Percentiles rank a stretch among this genome's conserved stretches.
Evolutionary conservation across 176 grass and related monocot genomes (phyloP).

Genomic region (Echinochloa phyllopogon): DNA sequence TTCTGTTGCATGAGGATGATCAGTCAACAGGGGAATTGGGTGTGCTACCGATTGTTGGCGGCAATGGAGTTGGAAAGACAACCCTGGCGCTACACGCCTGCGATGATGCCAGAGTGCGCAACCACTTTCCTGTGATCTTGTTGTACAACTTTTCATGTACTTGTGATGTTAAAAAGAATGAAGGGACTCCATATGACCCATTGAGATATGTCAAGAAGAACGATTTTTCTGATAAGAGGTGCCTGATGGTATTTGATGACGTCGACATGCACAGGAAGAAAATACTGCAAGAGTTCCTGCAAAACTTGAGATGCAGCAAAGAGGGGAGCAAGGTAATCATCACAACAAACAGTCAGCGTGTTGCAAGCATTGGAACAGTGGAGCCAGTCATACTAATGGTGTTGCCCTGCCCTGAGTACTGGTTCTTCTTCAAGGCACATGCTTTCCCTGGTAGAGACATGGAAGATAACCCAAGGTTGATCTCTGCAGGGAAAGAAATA

Average conservation of each 20-base stretch:
- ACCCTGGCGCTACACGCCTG: constrained; percentile 12
- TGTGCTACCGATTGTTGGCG: neutral
- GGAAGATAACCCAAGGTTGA: neutral
- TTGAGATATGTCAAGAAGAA: neutral
- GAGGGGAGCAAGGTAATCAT: constrained; percentile 34
- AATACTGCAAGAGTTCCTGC: neutral
- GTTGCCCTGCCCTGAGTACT: neutral
- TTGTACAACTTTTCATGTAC: neutral
- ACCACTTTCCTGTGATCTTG: neutral
- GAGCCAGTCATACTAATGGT: neutral
- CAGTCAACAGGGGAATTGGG: neutral
- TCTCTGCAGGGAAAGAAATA: neutral
- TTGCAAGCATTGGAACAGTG: neutral
- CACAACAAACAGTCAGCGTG: neutral
- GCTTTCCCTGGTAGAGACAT: neutral
- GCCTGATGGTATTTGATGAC: neutral
- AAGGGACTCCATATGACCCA: neutral
- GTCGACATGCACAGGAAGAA: neutral
- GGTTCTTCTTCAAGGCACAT: neutral
- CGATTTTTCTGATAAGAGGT: neutral
- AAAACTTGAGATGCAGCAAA: neutral
- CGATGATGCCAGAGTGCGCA: neutral
- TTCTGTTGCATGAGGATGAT: neutral
- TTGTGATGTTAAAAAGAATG: too few species aligned
- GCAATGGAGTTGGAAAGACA: neutral